phyloP scores from a whole-genome alignment of 2,329 filamentous ascomycete genomes.

The Rhynchosporium secalis region DNA sequence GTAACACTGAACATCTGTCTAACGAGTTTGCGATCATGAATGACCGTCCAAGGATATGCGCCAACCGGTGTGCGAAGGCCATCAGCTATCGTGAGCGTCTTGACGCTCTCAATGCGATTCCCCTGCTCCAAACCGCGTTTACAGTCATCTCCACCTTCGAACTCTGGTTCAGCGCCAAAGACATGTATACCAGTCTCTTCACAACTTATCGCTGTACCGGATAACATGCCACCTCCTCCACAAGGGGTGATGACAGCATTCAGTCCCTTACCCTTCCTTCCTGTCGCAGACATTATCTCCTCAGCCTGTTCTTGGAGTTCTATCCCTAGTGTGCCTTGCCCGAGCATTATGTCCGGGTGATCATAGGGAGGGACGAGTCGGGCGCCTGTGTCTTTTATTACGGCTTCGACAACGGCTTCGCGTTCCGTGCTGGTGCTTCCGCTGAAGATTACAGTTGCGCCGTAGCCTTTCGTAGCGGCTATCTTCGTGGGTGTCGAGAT shows the following conservation, averaged over 20 bases:
- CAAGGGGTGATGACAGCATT: constrained; percentile 79
- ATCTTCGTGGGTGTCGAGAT: constrained; percentile 87
- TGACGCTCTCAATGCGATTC: constrained; percentile 65
- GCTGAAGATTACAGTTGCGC: constrained; percentile 76
- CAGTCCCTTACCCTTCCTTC: constrained; percentile 43
- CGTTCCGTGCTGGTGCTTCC: constrained; percentile 79
- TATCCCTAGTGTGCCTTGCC: constrained; percentile 85
- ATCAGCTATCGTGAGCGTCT: constrained; percentile 81
- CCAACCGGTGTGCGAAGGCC: constrained; percentile 85
- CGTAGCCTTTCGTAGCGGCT: constrained; percentile 75
- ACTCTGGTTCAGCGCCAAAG: constrained; percentile 84
- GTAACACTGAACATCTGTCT: constrained; percentile 69
- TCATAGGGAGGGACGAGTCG: constrained; percentile 87
- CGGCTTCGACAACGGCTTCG: constrained; percentile 70
- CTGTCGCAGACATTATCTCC: constrained; percentile 47
- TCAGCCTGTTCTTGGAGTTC: constrained; percentile 77
- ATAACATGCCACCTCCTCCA: constrained; percentile 86
- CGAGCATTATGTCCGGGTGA: constrained; percentile 86
- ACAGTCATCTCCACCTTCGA: constrained; percentile 82
- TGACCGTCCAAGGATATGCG: constrained; percentile 71
- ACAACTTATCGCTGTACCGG: constrained; percentile 76
- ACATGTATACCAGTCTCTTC: constrained; percentile 71
- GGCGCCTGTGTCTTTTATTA: constrained; percentile 72
- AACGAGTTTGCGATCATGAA: constrained; percentile 71
- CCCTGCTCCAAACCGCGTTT: constrained; percentile 67